Evolutionary conservation across 306 rosid species (phyloP).

Genomic region (Quillaja saponaria): DNA sequence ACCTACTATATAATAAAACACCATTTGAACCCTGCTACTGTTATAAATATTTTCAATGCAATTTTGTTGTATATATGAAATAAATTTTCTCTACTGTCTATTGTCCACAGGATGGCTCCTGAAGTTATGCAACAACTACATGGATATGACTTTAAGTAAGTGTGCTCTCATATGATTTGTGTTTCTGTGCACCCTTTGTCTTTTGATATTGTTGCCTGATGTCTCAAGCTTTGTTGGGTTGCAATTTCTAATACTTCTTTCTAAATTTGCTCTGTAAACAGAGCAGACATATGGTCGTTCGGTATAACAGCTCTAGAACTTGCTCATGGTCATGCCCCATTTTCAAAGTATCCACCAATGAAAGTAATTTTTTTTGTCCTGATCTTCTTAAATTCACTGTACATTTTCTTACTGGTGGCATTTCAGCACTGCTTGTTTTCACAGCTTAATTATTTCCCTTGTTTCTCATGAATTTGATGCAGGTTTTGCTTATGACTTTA

Average conservation of each 20-base stretch:
- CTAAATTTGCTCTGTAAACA: constrained; percentile 46
- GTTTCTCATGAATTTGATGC: constrained; percentile 41
- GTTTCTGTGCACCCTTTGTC: background rate
- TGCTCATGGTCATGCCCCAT: constrained; percentile 99
- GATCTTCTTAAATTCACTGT: constrained; percentile 23
- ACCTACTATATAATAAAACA: constrained; percentile 17
- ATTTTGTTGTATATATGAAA: background rate
- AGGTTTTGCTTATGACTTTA: constrained; percentile 96
- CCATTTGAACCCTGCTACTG: constrained; percentile 2
- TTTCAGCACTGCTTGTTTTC: constrained; percentile 19
- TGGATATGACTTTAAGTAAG: constrained; percentile 98
- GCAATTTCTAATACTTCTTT: background rate
- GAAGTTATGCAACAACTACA: constrained; percentile 98
- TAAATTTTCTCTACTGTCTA: constrained; percentile 20
- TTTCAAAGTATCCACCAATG: constrained; percentile 97
- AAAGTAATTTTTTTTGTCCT: constrained; percentile 74
- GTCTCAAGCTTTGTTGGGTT: constrained; percentile 12
- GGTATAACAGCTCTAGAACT: constrained; percentile 99
- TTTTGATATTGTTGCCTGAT: constrained; percentile 5
- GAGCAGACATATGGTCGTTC: constrained; percentile 98
- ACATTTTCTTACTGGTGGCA: constrained; percentile 13
- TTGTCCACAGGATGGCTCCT: constrained; percentile 93
- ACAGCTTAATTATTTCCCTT: constrained; percentile 14
- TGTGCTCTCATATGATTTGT: constrained; percentile 1
- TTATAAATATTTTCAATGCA: background rate